Evolutionary conservation across 2,329 filamentous ascomycete genomes (phyloP), one percentile per base, ranked within the genome.

Genomic region (Botrytis fragariae): DNA sequence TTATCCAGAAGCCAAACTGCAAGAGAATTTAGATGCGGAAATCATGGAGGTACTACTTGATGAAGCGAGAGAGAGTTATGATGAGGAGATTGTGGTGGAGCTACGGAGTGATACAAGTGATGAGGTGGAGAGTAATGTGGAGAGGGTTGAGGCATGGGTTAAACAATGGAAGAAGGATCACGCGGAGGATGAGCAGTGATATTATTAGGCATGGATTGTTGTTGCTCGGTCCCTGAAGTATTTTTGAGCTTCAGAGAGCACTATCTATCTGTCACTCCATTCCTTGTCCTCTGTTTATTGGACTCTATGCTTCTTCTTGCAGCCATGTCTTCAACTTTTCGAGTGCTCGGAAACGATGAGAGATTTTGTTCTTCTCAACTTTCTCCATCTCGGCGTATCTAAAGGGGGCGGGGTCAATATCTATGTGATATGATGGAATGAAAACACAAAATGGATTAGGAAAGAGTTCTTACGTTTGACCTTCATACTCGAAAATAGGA

Each of bases 21-120:
- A 98, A 82, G 96, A 98, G 83, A 99, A 99, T 81, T 85, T 99
- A 74, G 96, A 99, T 82, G 92, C 93, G 44, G 96, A 99, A 84
- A 98, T 99, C 81, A 98, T 99, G 91, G 92, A 97, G 80, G 93
- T 98, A 39, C 85, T 99, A 72, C 85, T 97, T 32, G 92, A 97
- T 77, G 96, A 99, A 84, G 96, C 96, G 45, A 87, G 90, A 74
- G 95, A 97, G 76, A 89, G 92, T 18, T 99, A 95, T 80, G 92
- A 93, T 71, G 89, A 92, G 82, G 90, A 96, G 80, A 93, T 97
- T 77, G 92, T 99, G 54, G 92, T 98, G 39, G 94, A 97, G 83
- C 84, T 99, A 79, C 89, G 86, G 79, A 98, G 95, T 83, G 92
- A 97, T 81, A 88, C 88, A 71, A 87, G 90, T 3, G 92, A 95